Conservation (phyloP, 305 asterid genomes). For the Fraxinus nigra region DNA sequence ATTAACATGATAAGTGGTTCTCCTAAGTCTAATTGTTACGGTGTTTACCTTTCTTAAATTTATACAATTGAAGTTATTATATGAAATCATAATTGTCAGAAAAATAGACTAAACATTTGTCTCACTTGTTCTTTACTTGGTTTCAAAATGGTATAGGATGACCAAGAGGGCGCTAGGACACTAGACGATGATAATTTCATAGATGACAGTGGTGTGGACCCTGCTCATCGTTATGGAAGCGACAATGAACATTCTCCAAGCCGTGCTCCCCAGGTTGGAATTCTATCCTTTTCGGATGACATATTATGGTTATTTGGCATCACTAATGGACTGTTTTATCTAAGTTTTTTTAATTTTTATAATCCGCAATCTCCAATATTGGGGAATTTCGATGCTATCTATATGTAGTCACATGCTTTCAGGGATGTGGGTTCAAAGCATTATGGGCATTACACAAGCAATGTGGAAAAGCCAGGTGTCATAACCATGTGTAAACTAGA, state of each 20-base stretch:
- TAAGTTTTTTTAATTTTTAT: background rate
- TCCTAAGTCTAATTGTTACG: background rate
- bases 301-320: background rate
- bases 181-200: slow-evolving; percentile 88
- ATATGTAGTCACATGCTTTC: background rate
- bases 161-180: slow-evolving; percentile 65
- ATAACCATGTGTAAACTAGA: background rate
- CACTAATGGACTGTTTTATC: background rate
- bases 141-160: slow-evolving; percentile 52
- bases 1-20: background rate
- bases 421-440: background rate
- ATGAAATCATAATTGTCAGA: background rate
- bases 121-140: slow-evolving; percentile 6
- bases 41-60: background rate
- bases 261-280: slow-evolving; percentile 70
- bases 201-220: slow-evolving; percentile 88
- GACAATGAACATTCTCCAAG: slow-evolving; percentile 75
- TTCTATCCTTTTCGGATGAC: slow-evolving; percentile 23
- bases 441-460: background rate
- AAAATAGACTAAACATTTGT: background rate
- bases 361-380: background rate
- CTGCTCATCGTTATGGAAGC: slow-evolving; percentile 70
- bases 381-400: background rate
- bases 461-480: background rate
- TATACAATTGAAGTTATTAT: background rate